A percentile compares a stretch with the other conserved stretches of the same genome.
These are phyloP conservation scores for Moricandia moricandioides DNA, from an alignment of 345 rosid species.

Conservation along the genomic window DNA sequence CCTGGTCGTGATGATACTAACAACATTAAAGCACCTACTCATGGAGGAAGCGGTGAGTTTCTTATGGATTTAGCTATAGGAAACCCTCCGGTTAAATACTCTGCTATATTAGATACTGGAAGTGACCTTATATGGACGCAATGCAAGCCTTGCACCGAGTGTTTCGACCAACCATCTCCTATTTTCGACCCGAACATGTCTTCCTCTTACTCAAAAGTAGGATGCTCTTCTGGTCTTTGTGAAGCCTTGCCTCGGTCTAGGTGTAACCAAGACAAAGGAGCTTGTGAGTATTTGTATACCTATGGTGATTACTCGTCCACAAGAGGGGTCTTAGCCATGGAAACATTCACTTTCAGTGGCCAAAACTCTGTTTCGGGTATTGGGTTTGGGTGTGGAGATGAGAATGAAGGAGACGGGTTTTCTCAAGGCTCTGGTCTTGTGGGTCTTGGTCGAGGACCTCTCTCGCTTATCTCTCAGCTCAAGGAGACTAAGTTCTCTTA, in stretches of 20 bases:
- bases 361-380: conserved; percentile 44
- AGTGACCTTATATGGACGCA: conserved; percentile 98
- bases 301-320: conserved; percentile 94
- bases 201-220: conserved; percentile 50
- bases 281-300: conserved; percentile 67
- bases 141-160: conserved; percentile 77
- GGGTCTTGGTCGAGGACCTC: conserved; percentile 74
- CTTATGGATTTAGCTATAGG: conserved; percentile 71
- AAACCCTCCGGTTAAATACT: conserved; percentile 51
- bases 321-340: conserved; percentile 56
- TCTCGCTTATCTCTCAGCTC: conserved; percentile 78
- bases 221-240: conserved; percentile 67
- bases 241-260: conserved; percentile 47
- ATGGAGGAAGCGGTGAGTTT: conserved; percentile 79
- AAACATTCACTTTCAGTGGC: conserved; percentile 67
- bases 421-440: conserved; percentile 81
- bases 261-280: conserved; percentile 32
- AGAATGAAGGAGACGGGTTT: conserved; percentile 85
- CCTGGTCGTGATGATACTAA: conserved; percentile 24
- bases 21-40: conserved; percentile 46
- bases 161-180: conserved; percentile 68
- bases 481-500: conserved; percentile 75
- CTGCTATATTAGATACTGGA: conserved; percentile 86
- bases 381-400: conserved; percentile 82
- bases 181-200: conserved; percentile 74